Evolutionary conservation across 768 basidiomycete species (phyloP), one percentile per base, ranked within the genome.

Genomic region (Boletus sp.): DNA sequence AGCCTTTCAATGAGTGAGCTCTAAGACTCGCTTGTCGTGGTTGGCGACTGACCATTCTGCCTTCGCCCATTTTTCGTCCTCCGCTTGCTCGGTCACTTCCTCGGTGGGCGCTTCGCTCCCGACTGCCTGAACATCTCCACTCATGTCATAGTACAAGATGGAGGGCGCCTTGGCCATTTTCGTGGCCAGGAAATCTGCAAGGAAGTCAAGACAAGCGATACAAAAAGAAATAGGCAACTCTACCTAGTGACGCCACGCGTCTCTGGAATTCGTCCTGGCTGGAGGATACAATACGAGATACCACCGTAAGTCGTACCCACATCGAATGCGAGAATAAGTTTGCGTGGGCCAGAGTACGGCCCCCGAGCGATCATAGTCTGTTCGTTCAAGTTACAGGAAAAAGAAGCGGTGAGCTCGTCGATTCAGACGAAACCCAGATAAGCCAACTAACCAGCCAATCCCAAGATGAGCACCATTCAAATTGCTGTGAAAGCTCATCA

Each of bases 131-230:
- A 55, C 38, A 1, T 46, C 41, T 14, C 54, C 54, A 1, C 3
- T 14, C 7, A 17, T 4, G 9, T 53, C 54, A 7, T 55, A 55
- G 44, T 53, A 55, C 38, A 55, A 17, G 6, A 55, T 6, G 10
- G 54, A 55, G 5, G 54, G 54, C 1, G 53, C 54, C 46, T 53
- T 55, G 8, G 43, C 39, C 21, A 21, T 19, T 13, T 51, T 13
- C 35, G 3, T 55, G 54, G 14, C 41, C 39, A 32, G 53, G 50
- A 29, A 53, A 55, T 37, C 54, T 55, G 11, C 9, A 40, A 21
- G 5, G 2, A 11, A 13, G 39, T 40, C 39, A 40, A 40, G 44
- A 19, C 7, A 14, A 13, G 19, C 13, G 29, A 30, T 9, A 45
- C 6, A 10, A 44, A 11, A 7, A 30, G 13, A n/a, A n/a, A 4